Base-by-base conservation (phyloP, 306 rosid species). In the Prunus mume region DNA sequence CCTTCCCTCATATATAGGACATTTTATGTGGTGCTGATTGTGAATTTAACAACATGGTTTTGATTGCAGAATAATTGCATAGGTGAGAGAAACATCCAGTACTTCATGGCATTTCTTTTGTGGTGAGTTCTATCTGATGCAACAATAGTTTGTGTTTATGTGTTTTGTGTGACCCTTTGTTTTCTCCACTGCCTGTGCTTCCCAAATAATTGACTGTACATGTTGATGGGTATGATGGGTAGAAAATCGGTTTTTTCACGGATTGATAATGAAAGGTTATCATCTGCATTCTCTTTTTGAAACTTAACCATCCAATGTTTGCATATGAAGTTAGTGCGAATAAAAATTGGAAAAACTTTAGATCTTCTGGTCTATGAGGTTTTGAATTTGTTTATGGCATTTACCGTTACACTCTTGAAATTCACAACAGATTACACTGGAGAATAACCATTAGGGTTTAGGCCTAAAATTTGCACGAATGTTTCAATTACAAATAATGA, bases 61-160 rank as follows among this genome's bases (percentile, higher is more conserved):
- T 79, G 47, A 67, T 76, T 81, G 82, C 96, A 90, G 99, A 95
- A 95, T 87, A 95, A 92, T 82, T 95, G 99, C 82, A 95, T 95
- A 68, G 97, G 99, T 52, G 99, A 95, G 90, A 88, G 87, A 83
- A 95, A 95, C 78, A 90, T 88, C 18, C 86, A 87, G 62, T 90
- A 88, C 84, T 95, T 92, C 74, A 58, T 92, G 92, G 96, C 96
- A 51, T 95, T 95, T 84, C 97, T 95, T 87, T 82, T 90, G 81
- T 95, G 99, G 99, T 95, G 86, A 87, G 99, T 87, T 71, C 78
- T 65, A 11, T 70, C 32, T 83, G 80, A 72, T 66, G 56, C 63
- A 49, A 61, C 47, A 69, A 68, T 67, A 58, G 57, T 81, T 18
- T 43, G 43, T 45, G 68, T 2, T 78, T 78, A 65, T 17, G 19